These are phyloP conservation scores for Curvularia sp. DNA, from an alignment of 2,329 filamentous ascomycete species.

Conservation along the genomic window DNA sequence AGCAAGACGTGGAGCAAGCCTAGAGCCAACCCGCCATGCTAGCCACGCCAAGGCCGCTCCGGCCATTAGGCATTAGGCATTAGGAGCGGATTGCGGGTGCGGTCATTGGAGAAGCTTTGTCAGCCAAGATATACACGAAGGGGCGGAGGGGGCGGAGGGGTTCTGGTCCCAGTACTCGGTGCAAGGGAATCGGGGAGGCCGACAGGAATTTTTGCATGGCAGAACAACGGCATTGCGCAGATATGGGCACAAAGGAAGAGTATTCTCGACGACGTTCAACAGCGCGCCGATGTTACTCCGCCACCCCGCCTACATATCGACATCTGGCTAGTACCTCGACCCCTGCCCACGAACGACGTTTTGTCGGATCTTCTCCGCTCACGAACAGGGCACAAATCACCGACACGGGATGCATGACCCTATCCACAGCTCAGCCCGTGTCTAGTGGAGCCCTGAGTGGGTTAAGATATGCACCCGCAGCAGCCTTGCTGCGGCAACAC, in stretches of 20 bases:
- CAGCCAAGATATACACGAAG: constrained; percentile 41
- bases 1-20: constrained; percentile 31
- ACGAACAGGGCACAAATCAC: constrained; percentile 12
- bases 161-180: constrained; percentile 15
- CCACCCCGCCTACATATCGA: constrained; percentile 3
- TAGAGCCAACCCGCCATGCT: constrained; percentile 33
- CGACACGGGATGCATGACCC: constrained; percentile 2
- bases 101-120: constrained; percentile 36
- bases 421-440: neutral
- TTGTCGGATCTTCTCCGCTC: constrained; percentile 15
- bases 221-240: constrained; percentile 4
- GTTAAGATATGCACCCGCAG: constrained; percentile 1
- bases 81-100: constrained; percentile 14
- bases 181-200: constrained; percentile 32
- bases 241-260: neutral
- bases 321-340: constrained; percentile 1
- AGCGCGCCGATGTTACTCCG: constrained; percentile 1
- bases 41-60: constrained; percentile 40
- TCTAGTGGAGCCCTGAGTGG: constrained; percentile 4
- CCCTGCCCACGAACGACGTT: constrained; percentile 11
- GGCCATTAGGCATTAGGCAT: constrained; percentile 25
- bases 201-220: constrained; percentile 20
- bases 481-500: constrained; percentile 11
- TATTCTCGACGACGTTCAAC: neutral
- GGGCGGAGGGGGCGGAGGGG: constrained; percentile 34